Evolutionary conservation across 345 rosid species (phyloP).

Genomic region (Xanthoceras sorbifolium): DNA sequence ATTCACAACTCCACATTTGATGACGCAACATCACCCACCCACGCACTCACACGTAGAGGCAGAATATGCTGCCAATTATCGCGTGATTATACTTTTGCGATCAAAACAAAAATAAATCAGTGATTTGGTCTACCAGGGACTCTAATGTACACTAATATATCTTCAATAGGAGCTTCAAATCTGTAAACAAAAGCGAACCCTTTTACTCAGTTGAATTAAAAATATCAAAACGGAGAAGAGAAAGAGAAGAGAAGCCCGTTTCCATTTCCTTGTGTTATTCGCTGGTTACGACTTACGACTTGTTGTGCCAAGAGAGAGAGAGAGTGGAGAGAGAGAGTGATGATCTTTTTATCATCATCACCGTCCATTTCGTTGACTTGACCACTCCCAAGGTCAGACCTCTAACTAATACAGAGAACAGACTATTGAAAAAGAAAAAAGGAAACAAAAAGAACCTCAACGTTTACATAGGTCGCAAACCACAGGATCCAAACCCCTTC

Average conservation of each 20-base stretch:
- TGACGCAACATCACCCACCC: too few relatives aligned
- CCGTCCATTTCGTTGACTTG: slow-evolving; percentile 51
- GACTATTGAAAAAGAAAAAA: background rate
- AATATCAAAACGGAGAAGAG: background rate
- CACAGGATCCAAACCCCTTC: slow-evolving; percentile 34
- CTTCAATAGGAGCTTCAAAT: background rate
- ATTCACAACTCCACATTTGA: too few relatives aligned
- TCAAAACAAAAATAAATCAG: background rate
- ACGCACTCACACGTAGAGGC: too few relatives aligned
- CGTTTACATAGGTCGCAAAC: slow-evolving; percentile 24
- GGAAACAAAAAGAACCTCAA: slow-evolving; percentile 13
- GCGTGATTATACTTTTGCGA: background rate
- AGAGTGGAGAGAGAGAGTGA: background rate
- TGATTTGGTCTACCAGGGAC: background rate
- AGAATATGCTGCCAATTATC: slow-evolving; percentile 1
- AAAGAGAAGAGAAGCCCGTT: background rate
- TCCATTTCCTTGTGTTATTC: background rate
- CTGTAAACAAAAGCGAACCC: background rate
- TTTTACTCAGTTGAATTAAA: background rate
- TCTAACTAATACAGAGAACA: background rate
- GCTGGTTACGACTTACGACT: background rate
- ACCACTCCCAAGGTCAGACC: slow-evolving; percentile 25
- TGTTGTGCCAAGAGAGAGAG: background rate
- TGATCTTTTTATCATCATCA: slow-evolving; percentile 26
- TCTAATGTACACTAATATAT: background rate